These are phyloP conservation scores for Mixia osmundae DNA, from an alignment of 1,284 basidiomycete genomes.

Conservation along the genomic window DNA sequence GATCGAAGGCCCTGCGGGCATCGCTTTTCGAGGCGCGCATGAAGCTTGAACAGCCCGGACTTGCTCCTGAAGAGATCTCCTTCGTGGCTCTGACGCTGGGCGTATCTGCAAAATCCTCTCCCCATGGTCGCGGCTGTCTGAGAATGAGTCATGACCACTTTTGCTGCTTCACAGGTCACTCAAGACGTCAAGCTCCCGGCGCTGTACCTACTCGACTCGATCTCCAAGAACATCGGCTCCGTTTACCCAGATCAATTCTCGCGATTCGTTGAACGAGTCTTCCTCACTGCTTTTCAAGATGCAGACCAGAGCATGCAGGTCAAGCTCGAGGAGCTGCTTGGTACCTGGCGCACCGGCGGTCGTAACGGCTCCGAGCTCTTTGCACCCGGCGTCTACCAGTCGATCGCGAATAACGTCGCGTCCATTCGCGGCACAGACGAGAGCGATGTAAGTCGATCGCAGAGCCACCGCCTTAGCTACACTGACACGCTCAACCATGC, in stretches of 20 bases:
- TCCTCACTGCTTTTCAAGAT: slow-evolving; percentile 48
- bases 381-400: slow-evolving; percentile 10
- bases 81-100: no score
- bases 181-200: slow-evolving; percentile 74
- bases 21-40: no score
- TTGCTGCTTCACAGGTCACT: slow-evolving; percentile 8
- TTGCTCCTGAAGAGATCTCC: no score
- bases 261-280: slow-evolving; percentile 28
- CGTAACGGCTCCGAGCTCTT: slow-evolving; percentile 60
- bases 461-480: no score
- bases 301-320: slow-evolving; percentile 36
- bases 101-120: not conserved
- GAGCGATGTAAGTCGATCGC: no score
- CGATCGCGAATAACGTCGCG: no score
- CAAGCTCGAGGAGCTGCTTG: slow-evolving; percentile 89
- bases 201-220: slow-evolving; percentile 87
- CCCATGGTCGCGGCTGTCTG: not conserved
- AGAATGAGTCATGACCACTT: no score
- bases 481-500: slow-evolving; percentile 10
- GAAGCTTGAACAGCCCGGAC: no score
- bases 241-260: slow-evolving; percentile 45
- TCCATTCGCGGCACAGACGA: no score
- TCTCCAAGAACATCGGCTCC: slow-evolving; percentile 69
- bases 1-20: no score
- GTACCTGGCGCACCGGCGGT: slow-evolving; percentile 70